Conservation (phyloP, 2,329 filamentous ascomycete genomes). For the Zasmidium angulare region DNA sequence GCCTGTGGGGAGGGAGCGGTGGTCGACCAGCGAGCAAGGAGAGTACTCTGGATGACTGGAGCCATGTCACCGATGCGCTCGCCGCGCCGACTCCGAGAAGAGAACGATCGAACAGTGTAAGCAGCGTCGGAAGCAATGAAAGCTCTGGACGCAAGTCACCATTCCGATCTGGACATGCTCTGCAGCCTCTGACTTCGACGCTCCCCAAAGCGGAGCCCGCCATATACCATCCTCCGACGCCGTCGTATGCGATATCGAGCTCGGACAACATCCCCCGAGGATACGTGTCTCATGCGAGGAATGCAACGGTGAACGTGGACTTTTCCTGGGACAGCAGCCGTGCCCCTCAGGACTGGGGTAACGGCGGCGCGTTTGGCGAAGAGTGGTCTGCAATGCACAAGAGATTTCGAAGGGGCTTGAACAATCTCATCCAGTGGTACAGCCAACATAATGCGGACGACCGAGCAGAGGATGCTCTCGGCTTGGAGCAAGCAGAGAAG, state of each 20-base stretch:
- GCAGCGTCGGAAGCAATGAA: conserved; percentile 36
- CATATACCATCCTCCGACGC: conserved; percentile 71
- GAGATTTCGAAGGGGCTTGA: conserved; percentile 77
- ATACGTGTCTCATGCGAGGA: conserved; percentile 85
- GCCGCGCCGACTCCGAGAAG: conserved; percentile 40
- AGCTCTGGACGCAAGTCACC: conserved; percentile 30
- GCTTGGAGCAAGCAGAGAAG: conserved; percentile 34
- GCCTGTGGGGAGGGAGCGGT: conserved; percentile 50
- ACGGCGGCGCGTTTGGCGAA: conserved; percentile 83
- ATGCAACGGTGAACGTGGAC: conserved; percentile 83
- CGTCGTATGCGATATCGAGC: conserved; percentile 78
- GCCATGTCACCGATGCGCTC: conserved; percentile 27
- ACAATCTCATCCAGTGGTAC: conserved; percentile 83
- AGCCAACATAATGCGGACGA: conserved; percentile 42
- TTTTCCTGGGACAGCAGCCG: conserved; percentile 95
- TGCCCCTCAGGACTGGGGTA: conserved; percentile 74
- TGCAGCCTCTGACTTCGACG: conserved; percentile 28
- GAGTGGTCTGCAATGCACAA: conserved; percentile 97
- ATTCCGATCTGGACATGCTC: conserved; percentile 24
- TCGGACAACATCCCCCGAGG: conserved; percentile 81
- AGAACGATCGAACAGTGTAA: conserved; percentile 50
- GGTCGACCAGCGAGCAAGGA: conserved; percentile 22
- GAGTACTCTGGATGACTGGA: conserved; percentile 30
- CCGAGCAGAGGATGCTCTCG: conserved; percentile 35
- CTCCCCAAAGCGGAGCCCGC: conserved; percentile 32